phyloP scores from a whole-genome alignment of 2,329 filamentous ascomycete genomes.

The Pyrenochaeta sp. region DNA sequence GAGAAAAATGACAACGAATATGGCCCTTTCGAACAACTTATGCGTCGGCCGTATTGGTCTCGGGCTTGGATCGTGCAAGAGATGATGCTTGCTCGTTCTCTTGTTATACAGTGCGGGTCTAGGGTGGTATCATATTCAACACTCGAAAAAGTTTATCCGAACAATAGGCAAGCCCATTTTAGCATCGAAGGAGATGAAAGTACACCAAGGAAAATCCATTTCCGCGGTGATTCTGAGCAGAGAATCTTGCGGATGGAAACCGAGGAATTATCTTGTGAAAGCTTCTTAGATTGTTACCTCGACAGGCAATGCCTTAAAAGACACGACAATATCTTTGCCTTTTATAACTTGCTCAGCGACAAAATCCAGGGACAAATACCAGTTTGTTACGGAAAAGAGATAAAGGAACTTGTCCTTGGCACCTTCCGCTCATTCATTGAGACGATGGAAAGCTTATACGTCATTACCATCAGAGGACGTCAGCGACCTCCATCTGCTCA shows the following conservation, averaged over 20 bases:
- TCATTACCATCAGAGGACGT: constrained; percentile 2
- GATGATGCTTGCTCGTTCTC: background rate
- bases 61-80: background rate
- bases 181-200: no score
- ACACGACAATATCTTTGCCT: constrained; percentile 3
- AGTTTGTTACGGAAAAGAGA: background rate
- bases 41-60: background rate
- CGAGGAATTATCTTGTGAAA: background rate
- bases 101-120: background rate
- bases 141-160: background rate
- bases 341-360: constrained; percentile 1
- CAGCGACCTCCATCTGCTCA: constrained; percentile 1
- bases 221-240: constrained; percentile 1
- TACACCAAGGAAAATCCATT: background rate
- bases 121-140: constrained; percentile 1
- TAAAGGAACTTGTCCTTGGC: background rate
- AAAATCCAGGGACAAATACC: background rate
- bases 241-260: background rate
- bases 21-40: background rate
- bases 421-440: background rate
- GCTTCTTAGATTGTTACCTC: background rate
- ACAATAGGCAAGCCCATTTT: background rate
- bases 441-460: background rate
- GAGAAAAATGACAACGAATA: background rate
- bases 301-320: constrained; percentile 1